These are phyloP conservation scores for Arabidopsis hybrid DNA, from an alignment of 441 rosid species.

Conservation along the genomic window DNA sequence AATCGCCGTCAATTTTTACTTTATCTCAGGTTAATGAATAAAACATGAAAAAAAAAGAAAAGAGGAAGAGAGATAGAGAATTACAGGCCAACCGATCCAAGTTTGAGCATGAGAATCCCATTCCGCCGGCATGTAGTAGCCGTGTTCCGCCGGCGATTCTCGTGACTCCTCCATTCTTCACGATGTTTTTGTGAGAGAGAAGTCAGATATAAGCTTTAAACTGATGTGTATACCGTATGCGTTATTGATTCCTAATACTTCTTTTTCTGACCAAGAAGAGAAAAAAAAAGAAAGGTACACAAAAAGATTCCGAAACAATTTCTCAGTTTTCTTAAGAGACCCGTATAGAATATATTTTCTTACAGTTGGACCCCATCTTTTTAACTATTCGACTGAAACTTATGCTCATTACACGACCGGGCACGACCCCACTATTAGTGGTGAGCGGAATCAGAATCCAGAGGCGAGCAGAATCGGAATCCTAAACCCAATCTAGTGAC, in stretches of 20 bases:
- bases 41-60: not conserved
- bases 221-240: not conserved
- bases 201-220: not conserved
- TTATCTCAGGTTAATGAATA: not conserved
- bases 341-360: not conserved
- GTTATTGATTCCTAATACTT: not conserved
- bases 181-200: not conserved
- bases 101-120: constrained; percentile 90
- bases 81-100: constrained; percentile 99
- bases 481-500: too few relatives aligned
- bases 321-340: too few relatives aligned
- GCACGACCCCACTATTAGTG: constrained; percentile 21
- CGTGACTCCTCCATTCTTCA: constrained; percentile 41
- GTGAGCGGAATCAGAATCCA: constrained; percentile 26
- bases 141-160: constrained; percentile 66
- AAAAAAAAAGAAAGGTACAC: too few relatives aligned
- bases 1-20: constrained; percentile 6
- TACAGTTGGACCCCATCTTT: constrained; percentile 21
- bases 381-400: not conserved
- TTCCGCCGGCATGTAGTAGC: constrained; percentile 91
- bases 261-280: not conserved
- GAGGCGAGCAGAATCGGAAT: too few relatives aligned
- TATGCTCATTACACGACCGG: not conserved
- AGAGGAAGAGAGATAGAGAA: constrained; percentile 21
- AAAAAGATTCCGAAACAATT: too few relatives aligned